Conservation (phyloP, 257 asterid genomes). For the Capsicum rhomboideum region DNA sequence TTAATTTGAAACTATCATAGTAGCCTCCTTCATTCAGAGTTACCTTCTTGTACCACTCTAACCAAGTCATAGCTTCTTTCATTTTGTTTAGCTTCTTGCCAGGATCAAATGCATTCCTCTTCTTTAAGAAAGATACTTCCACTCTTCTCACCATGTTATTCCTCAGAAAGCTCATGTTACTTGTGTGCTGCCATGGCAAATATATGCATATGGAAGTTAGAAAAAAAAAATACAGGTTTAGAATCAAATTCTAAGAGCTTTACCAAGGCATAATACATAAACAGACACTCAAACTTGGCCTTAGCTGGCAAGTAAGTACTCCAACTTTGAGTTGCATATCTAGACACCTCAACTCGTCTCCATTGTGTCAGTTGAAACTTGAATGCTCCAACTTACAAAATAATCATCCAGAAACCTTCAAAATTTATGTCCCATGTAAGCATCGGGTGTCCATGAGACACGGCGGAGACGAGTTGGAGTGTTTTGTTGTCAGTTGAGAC, state of each 20-base stretch:
- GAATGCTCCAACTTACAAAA: too few species aligned
- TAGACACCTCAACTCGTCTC: too few species aligned
- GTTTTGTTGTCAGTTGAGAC: too few species aligned
- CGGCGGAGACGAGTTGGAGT: too few species aligned
- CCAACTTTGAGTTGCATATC: too few species aligned
- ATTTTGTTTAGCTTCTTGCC: conserved; percentile 18
- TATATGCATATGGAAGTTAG: not conserved
- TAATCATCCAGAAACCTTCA: too few species aligned
- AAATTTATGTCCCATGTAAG: too few species aligned
- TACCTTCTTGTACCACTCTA: conserved; percentile 27
- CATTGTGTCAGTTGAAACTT: too few species aligned
- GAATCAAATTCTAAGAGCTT: not conserved
- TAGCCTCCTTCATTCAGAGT: conserved; percentile 15
- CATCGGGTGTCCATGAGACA: too few species aligned
- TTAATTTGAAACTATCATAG: conserved; percentile 9
- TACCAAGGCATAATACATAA: not conserved
- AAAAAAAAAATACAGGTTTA: not conserved
- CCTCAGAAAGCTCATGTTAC: not conserved
- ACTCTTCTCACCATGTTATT: not conserved
- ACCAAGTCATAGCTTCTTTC: conserved; percentile 16
- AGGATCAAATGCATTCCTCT: conserved; percentile 11
- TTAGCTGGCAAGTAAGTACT: too few species aligned
- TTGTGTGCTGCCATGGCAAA: not conserved
- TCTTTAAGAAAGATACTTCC: not conserved
- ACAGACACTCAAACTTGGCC: too few species aligned